Evolutionary conservation across 352 stramenopile genomes (phyloP).

Genomic region (Globisporangium uncinulatum): DNA sequence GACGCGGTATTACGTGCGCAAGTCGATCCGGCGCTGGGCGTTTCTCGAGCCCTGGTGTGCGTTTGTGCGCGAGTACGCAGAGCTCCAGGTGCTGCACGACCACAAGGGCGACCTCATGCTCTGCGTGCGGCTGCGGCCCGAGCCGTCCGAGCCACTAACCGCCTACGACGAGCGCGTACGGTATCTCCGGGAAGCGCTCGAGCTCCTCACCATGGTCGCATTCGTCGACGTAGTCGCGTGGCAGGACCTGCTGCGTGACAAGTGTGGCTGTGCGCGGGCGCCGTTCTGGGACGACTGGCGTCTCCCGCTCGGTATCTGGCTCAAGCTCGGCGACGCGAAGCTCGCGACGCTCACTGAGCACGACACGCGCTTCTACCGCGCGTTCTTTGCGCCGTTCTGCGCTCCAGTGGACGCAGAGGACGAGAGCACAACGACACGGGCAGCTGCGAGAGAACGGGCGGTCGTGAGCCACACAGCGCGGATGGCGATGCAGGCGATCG

Average conservation of each 20-base stretch:
- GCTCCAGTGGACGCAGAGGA: too few species aligned
- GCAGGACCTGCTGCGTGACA: slow-evolving; percentile 7
- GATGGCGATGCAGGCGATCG: neutral
- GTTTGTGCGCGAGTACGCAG: slow-evolving; percentile 3
- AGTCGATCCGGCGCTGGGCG: slow-evolving; percentile 8
- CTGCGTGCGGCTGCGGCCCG: slow-evolving; percentile 7
- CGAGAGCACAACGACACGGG: neutral
- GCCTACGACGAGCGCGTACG: slow-evolving; percentile 3
- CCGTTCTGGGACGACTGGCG: slow-evolving; percentile 7
- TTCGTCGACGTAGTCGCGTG: slow-evolving; percentile 4
- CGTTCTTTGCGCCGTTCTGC: slow-evolving; percentile 4
- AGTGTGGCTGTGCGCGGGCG: slow-evolving; percentile 1
- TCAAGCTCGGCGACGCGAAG: slow-evolving; percentile 6
- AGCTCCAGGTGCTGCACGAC: slow-evolving; percentile 5
- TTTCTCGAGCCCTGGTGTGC: slow-evolving; percentile 9
- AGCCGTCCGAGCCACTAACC: neutral
- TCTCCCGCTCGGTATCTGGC: neutral
- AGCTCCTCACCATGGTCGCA: slow-evolving; percentile 4
- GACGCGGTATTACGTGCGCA: slow-evolving; percentile 8
- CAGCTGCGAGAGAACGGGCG: neutral
- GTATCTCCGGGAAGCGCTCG: slow-evolving; percentile 1
- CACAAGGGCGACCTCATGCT: slow-evolving; percentile 8
- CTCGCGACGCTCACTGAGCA: neutral
- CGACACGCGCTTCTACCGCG: slow-evolving; percentile 1
- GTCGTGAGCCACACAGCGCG: neutral